Conservation (phyloP, 129 eudicot species). For the Mikania micrantha region DNA sequence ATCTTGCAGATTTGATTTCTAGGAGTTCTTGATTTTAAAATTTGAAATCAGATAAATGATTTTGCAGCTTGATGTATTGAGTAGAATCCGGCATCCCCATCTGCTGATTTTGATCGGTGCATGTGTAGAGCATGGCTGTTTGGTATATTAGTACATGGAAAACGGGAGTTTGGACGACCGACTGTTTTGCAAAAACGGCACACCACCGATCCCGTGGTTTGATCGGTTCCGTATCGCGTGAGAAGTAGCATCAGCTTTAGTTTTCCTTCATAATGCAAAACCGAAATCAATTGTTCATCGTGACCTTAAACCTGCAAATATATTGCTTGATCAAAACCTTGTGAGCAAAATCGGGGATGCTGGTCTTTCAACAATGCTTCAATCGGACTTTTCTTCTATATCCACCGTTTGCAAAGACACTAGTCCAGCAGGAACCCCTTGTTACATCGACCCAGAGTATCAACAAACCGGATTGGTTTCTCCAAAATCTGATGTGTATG, state of each 20-base stretch:
- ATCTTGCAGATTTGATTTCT: no score
- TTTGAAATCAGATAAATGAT: no score
- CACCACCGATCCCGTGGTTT: slow-evolving; percentile 70
- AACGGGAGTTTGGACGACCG: slow-evolving; percentile 79
- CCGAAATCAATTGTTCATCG: slow-evolving; percentile 76
- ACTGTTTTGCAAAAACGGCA: slow-evolving; percentile 37
- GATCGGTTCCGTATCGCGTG: slow-evolving; percentile 62
- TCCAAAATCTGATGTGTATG: slow-evolving; percentile 70
- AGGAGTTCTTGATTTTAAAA: no score
- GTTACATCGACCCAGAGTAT: slow-evolving; percentile 91
- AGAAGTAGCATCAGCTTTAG: slow-evolving; percentile 83
- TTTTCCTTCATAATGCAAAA: slow-evolving; percentile 67
- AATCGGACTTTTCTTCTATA: slow-evolving; percentile 24
- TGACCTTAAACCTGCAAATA: slow-evolving; percentile 87
- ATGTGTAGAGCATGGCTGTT: slow-evolving; percentile 68
- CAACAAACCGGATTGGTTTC: slow-evolving; percentile 75
- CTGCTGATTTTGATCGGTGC: slow-evolving; percentile 81
- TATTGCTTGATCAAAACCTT: slow-evolving; percentile 63
- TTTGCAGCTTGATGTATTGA: slow-evolving; percentile 82
- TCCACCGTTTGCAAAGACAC: slow-evolving; percentile 53
- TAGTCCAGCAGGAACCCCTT: slow-evolving; percentile 64
- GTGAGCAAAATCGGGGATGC: slow-evolving; percentile 93
- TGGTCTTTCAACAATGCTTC: slow-evolving; percentile 66
- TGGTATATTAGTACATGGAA: slow-evolving; percentile 90
- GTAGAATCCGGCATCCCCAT: slow-evolving; percentile 83